Evolutionary conservation across 164 flowering plant genomes (phyloP).

Genomic region (Chimonanthus praecox): DNA sequence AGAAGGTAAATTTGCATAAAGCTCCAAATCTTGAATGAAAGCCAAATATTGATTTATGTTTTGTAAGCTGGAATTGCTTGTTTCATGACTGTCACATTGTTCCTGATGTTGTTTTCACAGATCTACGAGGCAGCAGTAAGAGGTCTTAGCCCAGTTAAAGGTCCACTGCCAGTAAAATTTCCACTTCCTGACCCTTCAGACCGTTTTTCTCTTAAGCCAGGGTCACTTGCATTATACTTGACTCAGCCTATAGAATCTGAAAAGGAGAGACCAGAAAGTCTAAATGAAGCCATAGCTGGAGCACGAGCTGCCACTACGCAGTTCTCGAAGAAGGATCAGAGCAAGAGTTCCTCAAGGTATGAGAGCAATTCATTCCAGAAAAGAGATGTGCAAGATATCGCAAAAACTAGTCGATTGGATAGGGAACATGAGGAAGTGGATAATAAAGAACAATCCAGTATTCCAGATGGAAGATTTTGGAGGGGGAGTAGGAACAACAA

Average conservation of each 20-base stretch:
- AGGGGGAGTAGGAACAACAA: background rate
- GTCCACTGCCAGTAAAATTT: slow-evolving; percentile 67
- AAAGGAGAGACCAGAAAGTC: slow-evolving; percentile 39
- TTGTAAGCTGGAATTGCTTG: background rate
- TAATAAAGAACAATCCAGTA: slow-evolving; percentile 7
- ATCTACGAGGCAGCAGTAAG: slow-evolving; percentile 66
- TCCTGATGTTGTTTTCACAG: slow-evolving; percentile 24
- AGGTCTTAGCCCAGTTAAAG: slow-evolving; percentile 54
- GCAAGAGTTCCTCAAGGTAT: background rate
- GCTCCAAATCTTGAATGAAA: background rate
- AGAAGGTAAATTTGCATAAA: slow-evolving; percentile 38
- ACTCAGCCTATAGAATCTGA: slow-evolving; percentile 22
- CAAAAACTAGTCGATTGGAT: slow-evolving; percentile 15
- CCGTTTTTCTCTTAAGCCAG: slow-evolving; percentile 70
- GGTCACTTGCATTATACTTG: slow-evolving; percentile 35
- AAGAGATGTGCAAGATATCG: slow-evolving; percentile 1
- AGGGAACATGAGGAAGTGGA: slow-evolving; percentile 3
- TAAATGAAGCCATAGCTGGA: slow-evolving; percentile 73
- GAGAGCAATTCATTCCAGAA: slow-evolving; percentile 1
- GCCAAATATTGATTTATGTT: background rate
- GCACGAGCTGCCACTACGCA: slow-evolving; percentile 82
- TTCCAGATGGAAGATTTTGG: slow-evolving; percentile 7
- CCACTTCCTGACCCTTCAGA: slow-evolving; percentile 64
- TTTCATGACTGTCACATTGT: background rate
- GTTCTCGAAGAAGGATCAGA: slow-evolving; percentile 45